These are phyloP conservation scores for Artomyces pyxidatus DNA, from an alignment of 768 basidiomycete genomes.

Conservation along the genomic window DNA sequence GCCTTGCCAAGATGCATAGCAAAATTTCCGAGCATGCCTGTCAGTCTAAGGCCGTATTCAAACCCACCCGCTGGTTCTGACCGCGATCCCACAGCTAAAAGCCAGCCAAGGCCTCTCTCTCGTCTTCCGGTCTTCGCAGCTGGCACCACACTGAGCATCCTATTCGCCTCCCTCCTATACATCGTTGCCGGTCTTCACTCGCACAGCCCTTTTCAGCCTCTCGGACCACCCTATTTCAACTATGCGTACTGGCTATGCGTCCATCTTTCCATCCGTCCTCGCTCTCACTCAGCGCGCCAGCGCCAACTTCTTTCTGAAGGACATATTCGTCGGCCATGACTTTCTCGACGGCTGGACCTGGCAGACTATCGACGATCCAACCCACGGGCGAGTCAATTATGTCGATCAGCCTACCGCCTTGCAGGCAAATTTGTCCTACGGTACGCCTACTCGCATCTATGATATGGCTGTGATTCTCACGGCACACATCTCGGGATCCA, in stretches of 20 bases:
- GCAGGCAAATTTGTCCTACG: constrained; percentile 36
- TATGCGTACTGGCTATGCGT: constrained; percentile 27
- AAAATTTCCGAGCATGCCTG: too few relatives aligned
- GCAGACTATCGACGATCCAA: constrained; percentile 49
- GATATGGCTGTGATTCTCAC: too few relatives aligned
- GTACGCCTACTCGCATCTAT: constrained; percentile 27
- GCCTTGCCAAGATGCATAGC: too few relatives aligned
- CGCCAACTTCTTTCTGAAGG: constrained; percentile 6
- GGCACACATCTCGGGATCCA: not conserved
- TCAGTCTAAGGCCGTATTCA: too few relatives aligned
- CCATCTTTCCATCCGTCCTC: constrained; percentile 6
- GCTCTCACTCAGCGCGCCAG: constrained; percentile 4
- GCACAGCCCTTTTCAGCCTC: constrained; percentile 13
- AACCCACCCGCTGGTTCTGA: too few relatives aligned
- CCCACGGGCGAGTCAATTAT: constrained; percentile 58
- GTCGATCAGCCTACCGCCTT: constrained; percentile 36
- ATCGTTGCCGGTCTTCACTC: constrained; percentile 14
- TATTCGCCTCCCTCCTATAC: constrained; percentile 21
- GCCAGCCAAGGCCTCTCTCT: too few relatives aligned
- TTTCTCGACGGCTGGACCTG: constrained; percentile 44
- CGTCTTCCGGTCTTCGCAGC: too few relatives aligned
- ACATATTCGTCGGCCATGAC: constrained; percentile 24
- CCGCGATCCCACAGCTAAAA: too few relatives aligned
- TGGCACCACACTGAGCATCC: too few relatives aligned
- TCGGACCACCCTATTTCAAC: constrained; percentile 16